Percentiles rank a stretch among this genome's conserved stretches.
Conservation (phyloP, 148 eudicot genomes). For the Drosera capensis region DNA sequence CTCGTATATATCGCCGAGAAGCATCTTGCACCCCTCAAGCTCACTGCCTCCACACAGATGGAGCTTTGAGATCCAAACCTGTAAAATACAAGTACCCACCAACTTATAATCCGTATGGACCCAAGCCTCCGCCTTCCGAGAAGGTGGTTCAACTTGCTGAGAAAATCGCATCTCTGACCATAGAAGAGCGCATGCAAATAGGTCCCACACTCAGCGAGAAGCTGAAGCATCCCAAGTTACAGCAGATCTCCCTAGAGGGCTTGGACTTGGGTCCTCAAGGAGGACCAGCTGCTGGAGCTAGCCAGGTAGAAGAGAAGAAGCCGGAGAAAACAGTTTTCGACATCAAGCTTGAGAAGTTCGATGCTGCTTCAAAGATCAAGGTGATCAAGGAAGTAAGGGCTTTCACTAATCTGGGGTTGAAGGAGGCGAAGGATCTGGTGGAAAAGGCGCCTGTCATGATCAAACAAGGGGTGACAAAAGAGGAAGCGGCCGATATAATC, state of each 20-base stretch:
- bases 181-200: conserved; percentile 63
- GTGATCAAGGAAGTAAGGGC: conserved; percentile 85
- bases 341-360: conserved; percentile 77
- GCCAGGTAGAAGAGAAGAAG: conserved; percentile 52
- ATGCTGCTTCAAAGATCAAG: conserved; percentile 69
- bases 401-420: conserved; percentile 62
- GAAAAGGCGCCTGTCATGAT: conserved; percentile 62
- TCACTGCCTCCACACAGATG: conserved; percentile 47
- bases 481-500: conserved; percentile 61
- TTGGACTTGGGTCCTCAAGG: conserved; percentile 41
- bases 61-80: conserved; percentile 41
- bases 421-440: conserved; percentile 83
- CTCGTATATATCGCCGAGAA: too few relatives aligned
- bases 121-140: conserved; percentile 80
- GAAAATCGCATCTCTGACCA: conserved; percentile 39
- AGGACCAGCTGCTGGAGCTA: conserved; percentile 22
- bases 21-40: conserved; percentile 18
- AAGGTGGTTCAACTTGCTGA: conserved; percentile 73
- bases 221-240: conserved; percentile 56
- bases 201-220: conserved; percentile 43
- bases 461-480: conserved; percentile 80
- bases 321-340: conserved; percentile 77
- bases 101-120: conserved; percentile 66
- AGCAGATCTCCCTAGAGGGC: conserved; percentile 51
- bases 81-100: conserved; percentile 55